Conservation (phyloP, 768 basidiomycete species). For the Agaricus subrufescens region DNA sequence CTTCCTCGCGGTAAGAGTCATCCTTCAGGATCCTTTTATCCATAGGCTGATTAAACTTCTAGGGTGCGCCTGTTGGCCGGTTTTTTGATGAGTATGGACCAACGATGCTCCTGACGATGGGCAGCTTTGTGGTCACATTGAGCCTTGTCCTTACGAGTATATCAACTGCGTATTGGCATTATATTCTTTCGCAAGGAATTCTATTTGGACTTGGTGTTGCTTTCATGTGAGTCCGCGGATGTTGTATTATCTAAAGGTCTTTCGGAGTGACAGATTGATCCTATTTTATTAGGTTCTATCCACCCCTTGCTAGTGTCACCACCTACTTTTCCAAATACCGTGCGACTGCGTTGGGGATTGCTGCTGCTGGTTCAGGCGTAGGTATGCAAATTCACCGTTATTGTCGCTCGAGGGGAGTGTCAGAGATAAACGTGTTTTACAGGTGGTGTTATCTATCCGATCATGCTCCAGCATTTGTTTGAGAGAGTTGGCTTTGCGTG, state of each 20-base stretch:
- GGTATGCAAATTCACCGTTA: conserved; percentile 31
- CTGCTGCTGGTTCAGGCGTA: conserved; percentile 62
- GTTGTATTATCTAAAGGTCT: conserved; percentile 1
- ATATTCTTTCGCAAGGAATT: conserved; percentile 57
- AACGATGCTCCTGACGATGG: conserved; percentile 43
- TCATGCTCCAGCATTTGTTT: conserved; percentile 58
- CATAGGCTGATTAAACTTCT: conserved; percentile 5
- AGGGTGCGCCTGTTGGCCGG: conserved; percentile 62
- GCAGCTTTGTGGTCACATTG: conserved; percentile 41
- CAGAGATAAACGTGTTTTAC: background rate
- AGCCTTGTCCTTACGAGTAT: conserved; percentile 62
- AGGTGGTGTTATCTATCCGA: conserved; percentile 71
- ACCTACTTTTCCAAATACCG: conserved; percentile 63
- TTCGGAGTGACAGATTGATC: conserved; percentile 4
- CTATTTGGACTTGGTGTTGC: conserved; percentile 65
- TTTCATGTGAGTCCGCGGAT: conserved; percentile 45
- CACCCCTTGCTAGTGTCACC: conserved; percentile 59
- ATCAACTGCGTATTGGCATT: conserved; percentile 53
- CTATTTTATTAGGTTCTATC: conserved; percentile 54
- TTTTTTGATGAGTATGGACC: conserved; percentile 61
- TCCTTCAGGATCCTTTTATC: background rate
- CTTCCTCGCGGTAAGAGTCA: conserved; percentile 55
- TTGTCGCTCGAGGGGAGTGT: background rate
- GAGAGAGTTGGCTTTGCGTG: conserved; percentile 52
- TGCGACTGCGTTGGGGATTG: conserved; percentile 69